A percentile compares a stretch with the other conserved stretches of the same genome.
phyloP scores from a whole-genome alignment of 768 basidiomycete genomes.

The Atractiella rhizophila region DNA sequence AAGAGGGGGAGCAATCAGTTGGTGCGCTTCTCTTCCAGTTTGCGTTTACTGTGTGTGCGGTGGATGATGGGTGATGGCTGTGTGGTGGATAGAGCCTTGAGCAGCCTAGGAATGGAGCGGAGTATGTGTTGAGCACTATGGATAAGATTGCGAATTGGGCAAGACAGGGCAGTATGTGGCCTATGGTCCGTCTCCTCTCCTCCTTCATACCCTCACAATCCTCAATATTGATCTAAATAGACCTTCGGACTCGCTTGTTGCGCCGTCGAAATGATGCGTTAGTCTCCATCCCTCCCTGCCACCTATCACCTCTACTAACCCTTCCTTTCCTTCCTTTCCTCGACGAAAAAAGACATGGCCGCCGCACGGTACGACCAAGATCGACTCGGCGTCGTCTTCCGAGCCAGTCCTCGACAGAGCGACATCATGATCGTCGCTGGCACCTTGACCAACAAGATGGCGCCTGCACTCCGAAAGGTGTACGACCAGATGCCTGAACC shows the following conservation, averaged over 20 bases:
- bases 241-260: slow-evolving; percentile 76
- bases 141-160: slow-evolving; percentile 98
- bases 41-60: no score
- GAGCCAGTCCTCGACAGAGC: slow-evolving; percentile 62
- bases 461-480: slow-evolving; percentile 67
- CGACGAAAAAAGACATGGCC: slow-evolving; percentile 93
- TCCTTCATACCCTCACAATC: background rate
- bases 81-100: no score
- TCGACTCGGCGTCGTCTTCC: slow-evolving; percentile 85
- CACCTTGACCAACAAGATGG: slow-evolving; percentile 99
- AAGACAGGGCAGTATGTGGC: slow-evolving; percentile 95
- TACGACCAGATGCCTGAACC: slow-evolving; percentile 73
- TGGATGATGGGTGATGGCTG: no score
- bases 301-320: background rate
- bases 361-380: slow-evolving; percentile 97
- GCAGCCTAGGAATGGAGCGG: slow-evolving; percentile 77
- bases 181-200: slow-evolving; percentile 53
- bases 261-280: slow-evolving; percentile 54
- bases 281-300: background rate
- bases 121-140: slow-evolving; percentile 83
- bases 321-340: no score
- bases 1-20: slow-evolving; percentile 56
- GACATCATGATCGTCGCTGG: slow-evolving; percentile 82
- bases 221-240: background rate
- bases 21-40: no score